Evolutionary conservation across 140 eudicot species (phyloP).

Genomic region (Senecio squalidus): DNA sequence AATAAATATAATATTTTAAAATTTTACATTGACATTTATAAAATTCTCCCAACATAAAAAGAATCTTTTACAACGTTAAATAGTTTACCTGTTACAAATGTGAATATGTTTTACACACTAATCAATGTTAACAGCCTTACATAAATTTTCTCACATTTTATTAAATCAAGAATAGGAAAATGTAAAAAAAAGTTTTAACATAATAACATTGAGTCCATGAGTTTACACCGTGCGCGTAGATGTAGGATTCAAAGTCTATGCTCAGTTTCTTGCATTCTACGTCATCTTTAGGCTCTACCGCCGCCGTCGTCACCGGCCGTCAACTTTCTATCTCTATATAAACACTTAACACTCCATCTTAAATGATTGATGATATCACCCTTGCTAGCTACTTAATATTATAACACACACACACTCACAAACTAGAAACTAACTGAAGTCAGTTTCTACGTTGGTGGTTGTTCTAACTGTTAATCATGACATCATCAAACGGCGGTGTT

Average conservation of each 20-base stretch:
- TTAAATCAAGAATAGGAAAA: too few species aligned
- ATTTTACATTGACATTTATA: too few species aligned
- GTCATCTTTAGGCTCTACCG: constrained; percentile 61
- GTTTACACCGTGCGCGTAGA: constrained; percentile 32
- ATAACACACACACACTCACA: neutral
- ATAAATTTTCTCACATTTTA: too few species aligned
- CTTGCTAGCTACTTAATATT: neutral
- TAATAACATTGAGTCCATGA: too few species aligned
- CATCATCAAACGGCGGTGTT: constrained; percentile 58
- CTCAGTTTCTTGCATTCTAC: constrained; percentile 34
- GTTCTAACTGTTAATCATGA: constrained; percentile 24
- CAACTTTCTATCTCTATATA: constrained; percentile 44
- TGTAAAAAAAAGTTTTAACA: neutral
- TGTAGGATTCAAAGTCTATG: constrained; percentile 21
- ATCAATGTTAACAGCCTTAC: too few species aligned
- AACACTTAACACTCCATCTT: constrained; percentile 23
- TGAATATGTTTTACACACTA: too few species aligned
- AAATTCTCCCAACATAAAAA: too few species aligned
- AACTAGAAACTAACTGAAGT: constrained; percentile 8
- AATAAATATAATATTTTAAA: too few species aligned
- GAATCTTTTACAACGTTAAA: too few species aligned
- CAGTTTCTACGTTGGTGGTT: neutral
- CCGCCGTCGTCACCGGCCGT: constrained; percentile 89
- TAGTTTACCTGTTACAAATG: too few species aligned
- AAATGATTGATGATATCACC: constrained; percentile 26